Base-by-base conservation (phyloP, 2,329 filamentous ascomycete species). In the Fusarium duplospermum region DNA sequence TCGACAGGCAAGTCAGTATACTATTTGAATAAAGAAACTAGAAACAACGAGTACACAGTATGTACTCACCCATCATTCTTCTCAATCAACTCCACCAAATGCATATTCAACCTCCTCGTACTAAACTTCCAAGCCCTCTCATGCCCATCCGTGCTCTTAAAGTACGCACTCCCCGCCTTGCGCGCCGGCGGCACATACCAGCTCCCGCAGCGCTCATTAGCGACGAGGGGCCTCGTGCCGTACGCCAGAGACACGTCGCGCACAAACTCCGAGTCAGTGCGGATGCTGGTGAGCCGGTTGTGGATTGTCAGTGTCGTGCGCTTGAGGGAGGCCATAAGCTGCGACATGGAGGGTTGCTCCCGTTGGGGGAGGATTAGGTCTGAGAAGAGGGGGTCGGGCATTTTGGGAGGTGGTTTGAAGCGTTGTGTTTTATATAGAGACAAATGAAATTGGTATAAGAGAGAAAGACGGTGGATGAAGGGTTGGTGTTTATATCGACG, bases 71-170 rank as follows among this genome's bases (percentile, higher is more conserved):
- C 95, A 77, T 93, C 90, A 82, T 90, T 80, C 65, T 85, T 79
- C 70, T 89, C 90, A 64, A 96, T 87, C 45, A 95, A 78, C 36
- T 91, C 87, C 59, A 98, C 82, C 18, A 98, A 81, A 73, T 97
- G 93, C 77, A 98, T 80, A 80, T 99, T 99, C 78, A 98, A 83
- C 73, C 96, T 88, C 72, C 96, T 86, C 24, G 92, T 89, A 83
- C 94, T 98, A 80, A 98, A 98, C 70, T 92, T 90, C 96, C 96
- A 99, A 79, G 97, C 92, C 10, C 94, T 92, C 62, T 92, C 91
- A 82, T 99, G 96, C 1, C 96, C 96, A 84, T 99, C 96, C 2
- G 96, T 99, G 83, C 94, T 97, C 87, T 99, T 99, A 84, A 98
- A 99, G 83, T 98, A 99, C 35, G 93, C 94, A 74, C 93, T 95